Evolutionary conservation across 1,284 basidiomycete species (phyloP).

Genomic region (Peniophora sp.): DNA sequence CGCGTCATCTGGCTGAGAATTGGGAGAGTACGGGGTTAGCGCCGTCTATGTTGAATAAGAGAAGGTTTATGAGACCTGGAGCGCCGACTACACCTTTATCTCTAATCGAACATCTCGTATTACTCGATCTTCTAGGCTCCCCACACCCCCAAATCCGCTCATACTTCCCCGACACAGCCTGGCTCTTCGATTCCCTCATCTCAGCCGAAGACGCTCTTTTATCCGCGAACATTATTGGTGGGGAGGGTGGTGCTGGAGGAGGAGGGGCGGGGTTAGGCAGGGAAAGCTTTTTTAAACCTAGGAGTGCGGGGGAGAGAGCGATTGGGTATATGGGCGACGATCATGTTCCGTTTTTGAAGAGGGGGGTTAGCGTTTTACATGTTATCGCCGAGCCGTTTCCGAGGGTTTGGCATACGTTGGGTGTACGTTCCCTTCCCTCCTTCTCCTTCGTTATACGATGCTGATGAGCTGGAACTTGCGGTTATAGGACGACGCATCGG

Average conservation of each 20-base stretch:
- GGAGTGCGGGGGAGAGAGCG: slow-evolving; percentile 30
- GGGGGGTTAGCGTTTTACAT: slow-evolving; percentile 87
- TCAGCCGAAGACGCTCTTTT: slow-evolving; percentile 62
- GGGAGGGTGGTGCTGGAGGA: slow-evolving; percentile 20
- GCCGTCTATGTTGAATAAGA: slow-evolving; percentile 39
- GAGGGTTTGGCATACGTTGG: slow-evolving; percentile 81
- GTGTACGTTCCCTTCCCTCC: slow-evolving; percentile 33
- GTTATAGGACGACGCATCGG: slow-evolving; percentile 83
- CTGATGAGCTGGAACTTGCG: neutral
- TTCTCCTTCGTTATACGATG: neutral
- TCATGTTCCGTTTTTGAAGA: slow-evolving; percentile 83
- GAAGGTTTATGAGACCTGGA: slow-evolving; percentile 43
- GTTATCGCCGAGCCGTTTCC: slow-evolving; percentile 91
- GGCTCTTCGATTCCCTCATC: slow-evolving; percentile 77
- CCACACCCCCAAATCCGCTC: slow-evolving; percentile 64
- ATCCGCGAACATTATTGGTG: slow-evolving; percentile 46
- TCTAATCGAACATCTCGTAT: slow-evolving; percentile 81
- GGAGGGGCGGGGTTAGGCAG: slow-evolving; percentile 28
- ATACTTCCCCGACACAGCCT: slow-evolving; percentile 83
- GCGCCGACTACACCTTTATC: slow-evolving; percentile 55
- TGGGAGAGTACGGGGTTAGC: slow-evolving; percentile 70
- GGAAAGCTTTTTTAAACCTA: slow-evolving; percentile 56
- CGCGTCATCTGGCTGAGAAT: slow-evolving; percentile 78
- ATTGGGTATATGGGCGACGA: slow-evolving; percentile 83
- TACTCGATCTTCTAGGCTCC: slow-evolving; percentile 85